Conservation (phyloP, 768 basidiomycete species). For the Strobilomyces echinocephalus region DNA sequence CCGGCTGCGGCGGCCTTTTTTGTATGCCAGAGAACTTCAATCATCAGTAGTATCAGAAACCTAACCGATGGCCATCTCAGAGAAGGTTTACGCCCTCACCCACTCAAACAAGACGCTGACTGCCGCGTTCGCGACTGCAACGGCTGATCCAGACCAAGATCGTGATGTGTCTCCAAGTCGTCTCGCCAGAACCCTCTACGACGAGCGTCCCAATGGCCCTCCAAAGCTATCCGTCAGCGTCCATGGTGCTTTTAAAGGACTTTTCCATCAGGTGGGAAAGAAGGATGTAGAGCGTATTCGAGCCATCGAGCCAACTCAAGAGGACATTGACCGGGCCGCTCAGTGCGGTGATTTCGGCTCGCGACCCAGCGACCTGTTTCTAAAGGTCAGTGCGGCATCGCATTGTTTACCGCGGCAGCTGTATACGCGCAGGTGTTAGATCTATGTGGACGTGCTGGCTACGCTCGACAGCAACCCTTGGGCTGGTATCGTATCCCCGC, state of each 20-base stretch:
- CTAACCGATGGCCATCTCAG: conserved; percentile 24
- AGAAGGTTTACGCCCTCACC: conserved; percentile 30
- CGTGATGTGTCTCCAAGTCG: conserved; percentile 26
- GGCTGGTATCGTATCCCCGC: conserved; percentile 55
- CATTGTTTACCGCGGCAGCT: not conserved
- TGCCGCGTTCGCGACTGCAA: conserved; percentile 34
- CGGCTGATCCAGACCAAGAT: conserved; percentile 24
- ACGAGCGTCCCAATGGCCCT: conserved; percentile 25
- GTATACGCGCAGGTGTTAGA: conserved; percentile 31
- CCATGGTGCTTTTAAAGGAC: conserved; percentile 16
- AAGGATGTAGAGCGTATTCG: conserved; percentile 19
- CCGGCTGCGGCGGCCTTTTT: too few species aligned
- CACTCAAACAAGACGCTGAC: conserved; percentile 38
- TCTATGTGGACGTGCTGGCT: conserved; percentile 60
- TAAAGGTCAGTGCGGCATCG: conserved; percentile 40
- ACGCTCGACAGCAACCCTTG: conserved; percentile 52
- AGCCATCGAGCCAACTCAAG: conserved; percentile 28
- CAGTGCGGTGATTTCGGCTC: conserved; percentile 50
- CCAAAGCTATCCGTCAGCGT: conserved; percentile 13
- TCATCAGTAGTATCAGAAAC: not conserved
- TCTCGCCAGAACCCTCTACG: conserved; percentile 39
- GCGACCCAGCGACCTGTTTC: conserved; percentile 54
- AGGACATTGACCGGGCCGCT: conserved; percentile 44
- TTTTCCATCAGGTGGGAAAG: conserved; percentile 17
- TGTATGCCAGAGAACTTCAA: not conserved